Conservation (phyloP, 345 rosid genomes). For the Gossypium arboreum region DNA sequence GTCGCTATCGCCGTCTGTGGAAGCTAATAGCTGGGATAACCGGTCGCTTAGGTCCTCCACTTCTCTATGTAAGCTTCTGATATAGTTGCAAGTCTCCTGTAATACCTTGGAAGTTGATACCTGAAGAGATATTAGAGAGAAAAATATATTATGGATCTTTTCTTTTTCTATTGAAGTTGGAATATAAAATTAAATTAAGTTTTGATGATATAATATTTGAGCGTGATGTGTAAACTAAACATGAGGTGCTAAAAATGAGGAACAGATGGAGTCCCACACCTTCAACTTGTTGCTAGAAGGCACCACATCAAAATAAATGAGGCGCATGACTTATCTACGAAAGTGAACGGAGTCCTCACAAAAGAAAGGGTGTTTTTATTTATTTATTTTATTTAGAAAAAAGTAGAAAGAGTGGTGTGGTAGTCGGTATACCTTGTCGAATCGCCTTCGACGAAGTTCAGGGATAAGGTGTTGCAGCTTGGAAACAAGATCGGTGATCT, state of each 20-base stretch:
- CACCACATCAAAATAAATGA: conserved; percentile 36
- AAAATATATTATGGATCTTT: not conserved
- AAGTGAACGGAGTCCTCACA: conserved; percentile 44
- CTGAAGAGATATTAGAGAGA: conserved; percentile 28
- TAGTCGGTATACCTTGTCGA: conserved; percentile 52
- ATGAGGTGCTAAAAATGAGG: conserved; percentile 24
- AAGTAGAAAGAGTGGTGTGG: not conserved
- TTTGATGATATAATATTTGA: not conserved
- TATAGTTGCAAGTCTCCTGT: conserved; percentile 86
- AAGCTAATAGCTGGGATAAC: conserved; percentile 68
- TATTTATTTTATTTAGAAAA: not conserved
- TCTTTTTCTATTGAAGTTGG: not conserved
- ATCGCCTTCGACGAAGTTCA: conserved; percentile 64
- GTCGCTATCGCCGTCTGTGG: conserved; percentile 57
- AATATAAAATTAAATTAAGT: not conserved
- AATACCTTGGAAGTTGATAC: conserved; percentile 68
- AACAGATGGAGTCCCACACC: conserved; percentile 55
- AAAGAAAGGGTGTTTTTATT: not conserved
- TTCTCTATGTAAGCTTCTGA: conserved; percentile 66
- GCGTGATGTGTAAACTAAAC: not conserved
- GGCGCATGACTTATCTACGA: conserved; percentile 45
- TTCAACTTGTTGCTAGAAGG: conserved; percentile 29
- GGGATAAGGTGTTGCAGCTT: conserved; percentile 87
- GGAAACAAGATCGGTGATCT: conserved; percentile 73
- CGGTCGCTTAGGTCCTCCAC: conserved; percentile 79